Evolutionary conservation across 179 eudicot genomes (phyloP).

Genomic region (Silene noctiflora): DNA sequence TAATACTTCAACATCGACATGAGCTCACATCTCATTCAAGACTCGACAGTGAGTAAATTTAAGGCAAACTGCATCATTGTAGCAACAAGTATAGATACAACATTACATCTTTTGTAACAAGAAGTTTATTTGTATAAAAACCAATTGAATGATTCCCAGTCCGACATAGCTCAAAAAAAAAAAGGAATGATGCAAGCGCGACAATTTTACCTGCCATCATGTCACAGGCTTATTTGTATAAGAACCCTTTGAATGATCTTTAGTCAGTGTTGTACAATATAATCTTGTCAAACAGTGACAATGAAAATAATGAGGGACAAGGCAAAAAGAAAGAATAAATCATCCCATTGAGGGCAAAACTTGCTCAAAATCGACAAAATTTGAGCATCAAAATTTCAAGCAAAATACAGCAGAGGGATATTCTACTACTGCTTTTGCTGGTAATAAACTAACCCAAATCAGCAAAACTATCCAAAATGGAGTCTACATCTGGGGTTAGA

Average conservation of each 20-base stretch:
- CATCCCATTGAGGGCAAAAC: neutral
- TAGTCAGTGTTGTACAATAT: neutral
- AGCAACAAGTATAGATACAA: too few species aligned
- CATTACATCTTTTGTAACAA: too few species aligned
- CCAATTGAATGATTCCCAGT: too few species aligned
- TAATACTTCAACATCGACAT: too few species aligned
- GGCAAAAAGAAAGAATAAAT: neutral
- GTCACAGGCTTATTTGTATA: too few species aligned
- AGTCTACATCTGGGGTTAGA: conserved; percentile 64
- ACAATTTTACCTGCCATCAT: too few species aligned
- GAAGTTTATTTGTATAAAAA: too few species aligned
- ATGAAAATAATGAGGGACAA: neutral
- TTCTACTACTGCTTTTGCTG: neutral
- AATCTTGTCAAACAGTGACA: neutral
- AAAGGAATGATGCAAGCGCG: too few species aligned
- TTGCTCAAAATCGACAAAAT: conserved; percentile 16
- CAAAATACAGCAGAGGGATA: neutral
- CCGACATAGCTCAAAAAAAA: too few species aligned
- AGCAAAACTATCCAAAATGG: conserved; percentile 43
- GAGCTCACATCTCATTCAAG: too few species aligned
- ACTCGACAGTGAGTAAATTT: too few species aligned
- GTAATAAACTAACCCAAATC: conserved; percentile 27
- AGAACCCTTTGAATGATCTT: neutral
- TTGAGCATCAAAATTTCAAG: neutral
- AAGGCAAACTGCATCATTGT: too few species aligned